These are phyloP conservation scores for Thermochaetoides dissita DNA, from an alignment of 2,329 filamentous ascomycete species.

Conservation along the genomic window DNA sequence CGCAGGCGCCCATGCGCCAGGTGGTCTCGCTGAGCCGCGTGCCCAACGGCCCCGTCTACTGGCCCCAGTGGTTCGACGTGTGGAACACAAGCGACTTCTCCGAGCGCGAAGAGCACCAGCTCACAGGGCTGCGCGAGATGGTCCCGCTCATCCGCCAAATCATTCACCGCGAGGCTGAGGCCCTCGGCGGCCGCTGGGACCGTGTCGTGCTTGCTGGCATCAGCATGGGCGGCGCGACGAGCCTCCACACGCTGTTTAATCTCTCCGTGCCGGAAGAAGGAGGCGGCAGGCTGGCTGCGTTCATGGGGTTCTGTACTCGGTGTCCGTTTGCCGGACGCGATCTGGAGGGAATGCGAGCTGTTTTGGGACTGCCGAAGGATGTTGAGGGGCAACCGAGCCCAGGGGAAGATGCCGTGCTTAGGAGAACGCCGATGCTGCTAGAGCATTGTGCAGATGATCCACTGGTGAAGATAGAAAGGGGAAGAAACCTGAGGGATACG, in stretches of 20 bases:
- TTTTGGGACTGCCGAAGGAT: slow-evolving; percentile 18
- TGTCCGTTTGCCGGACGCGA: slow-evolving; percentile 22
- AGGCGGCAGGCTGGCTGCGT: slow-evolving; percentile 18
- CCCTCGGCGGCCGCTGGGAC: slow-evolving; percentile 24
- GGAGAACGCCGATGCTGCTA: slow-evolving; percentile 29
- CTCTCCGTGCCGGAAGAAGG: slow-evolving; percentile 15
- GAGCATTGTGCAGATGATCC: slow-evolving; percentile 32
- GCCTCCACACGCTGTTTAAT: slow-evolving; percentile 24
- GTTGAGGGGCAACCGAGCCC: slow-evolving; percentile 7
- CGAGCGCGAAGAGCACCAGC: slow-evolving; percentile 29
- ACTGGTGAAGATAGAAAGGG: slow-evolving; percentile 25
- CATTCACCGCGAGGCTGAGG: slow-evolving; percentile 22
- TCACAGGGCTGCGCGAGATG: slow-evolving; percentile 25
- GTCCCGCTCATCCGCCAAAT: slow-evolving; percentile 21
- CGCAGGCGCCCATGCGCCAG: slow-evolving; percentile 24
- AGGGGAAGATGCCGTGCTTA: slow-evolving; percentile 20
- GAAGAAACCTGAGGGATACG: slow-evolving; percentile 21
- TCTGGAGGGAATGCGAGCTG: slow-evolving; percentile 19
- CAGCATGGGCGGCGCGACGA: slow-evolving; percentile 31
- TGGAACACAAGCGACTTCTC: slow-evolving; percentile 27
- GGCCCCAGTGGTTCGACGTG: slow-evolving; percentile 38
- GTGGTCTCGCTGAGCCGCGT: slow-evolving; percentile 12
- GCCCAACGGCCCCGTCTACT: slow-evolving; percentile 7
- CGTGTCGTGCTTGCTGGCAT: slow-evolving; percentile 31
- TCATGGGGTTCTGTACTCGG: slow-evolving; percentile 26